Percentiles rank a stretch among this genome's conserved stretches.
Conservation (phyloP, 1,139 yeast species). For the Geotrichum klebahnii region DNA sequence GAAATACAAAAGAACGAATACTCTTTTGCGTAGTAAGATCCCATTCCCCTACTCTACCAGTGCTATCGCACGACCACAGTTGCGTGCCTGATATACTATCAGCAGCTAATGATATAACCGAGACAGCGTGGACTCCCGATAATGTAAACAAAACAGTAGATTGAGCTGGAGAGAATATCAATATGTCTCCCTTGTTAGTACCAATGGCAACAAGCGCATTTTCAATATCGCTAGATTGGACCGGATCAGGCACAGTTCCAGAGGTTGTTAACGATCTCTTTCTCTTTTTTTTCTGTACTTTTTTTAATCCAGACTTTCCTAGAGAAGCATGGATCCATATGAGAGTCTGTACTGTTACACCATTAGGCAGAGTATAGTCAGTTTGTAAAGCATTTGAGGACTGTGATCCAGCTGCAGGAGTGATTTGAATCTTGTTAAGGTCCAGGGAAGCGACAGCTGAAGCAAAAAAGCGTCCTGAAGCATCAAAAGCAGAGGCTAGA, state of each 20-base stretch:
- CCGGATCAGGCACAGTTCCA: not conserved
- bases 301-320: constrained; percentile 22
- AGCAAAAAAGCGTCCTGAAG: constrained; percentile 58
- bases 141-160: constrained; percentile 54
- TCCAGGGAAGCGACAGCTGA: constrained; percentile 68
- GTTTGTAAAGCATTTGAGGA: constrained; percentile 24
- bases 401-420: constrained; percentile 7
- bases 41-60: constrained; percentile 64
- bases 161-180: constrained; percentile 64
- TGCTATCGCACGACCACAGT: constrained; percentile 59
- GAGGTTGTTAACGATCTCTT: constrained; percentile 25
- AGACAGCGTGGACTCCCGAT: constrained; percentile 48
- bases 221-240: constrained; percentile 6
- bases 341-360: constrained; percentile 50
- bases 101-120: constrained; percentile 50
- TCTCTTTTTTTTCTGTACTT: constrained; percentile 39
- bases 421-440: constrained; percentile 63
- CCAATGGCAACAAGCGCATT: constrained; percentile 53
- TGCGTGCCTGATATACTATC: constrained; percentile 31
- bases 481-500: constrained; percentile 47
- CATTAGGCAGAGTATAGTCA: constrained; percentile 49
- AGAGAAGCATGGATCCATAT: constrained; percentile 47
- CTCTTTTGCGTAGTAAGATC: constrained; percentile 47
- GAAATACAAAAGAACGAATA: constrained; percentile 45
- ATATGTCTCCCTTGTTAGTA: constrained; percentile 59